These are phyloP conservation scores for Insectozyma bohioensis DNA, from an alignment of 1,139 yeast genomes.

Conservation along the genomic window DNA sequence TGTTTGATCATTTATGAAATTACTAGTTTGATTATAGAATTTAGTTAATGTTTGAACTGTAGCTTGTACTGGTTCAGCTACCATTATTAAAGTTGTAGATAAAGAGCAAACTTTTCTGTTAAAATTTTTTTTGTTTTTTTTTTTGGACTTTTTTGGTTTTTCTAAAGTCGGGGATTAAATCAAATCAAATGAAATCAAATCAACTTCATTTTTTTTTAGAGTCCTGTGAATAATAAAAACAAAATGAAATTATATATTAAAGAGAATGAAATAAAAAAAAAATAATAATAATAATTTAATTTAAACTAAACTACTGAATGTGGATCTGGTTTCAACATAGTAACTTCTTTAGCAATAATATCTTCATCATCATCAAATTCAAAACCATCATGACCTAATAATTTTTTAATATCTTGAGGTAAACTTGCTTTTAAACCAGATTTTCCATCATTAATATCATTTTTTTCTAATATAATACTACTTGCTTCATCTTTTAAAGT, in stretches of 20 bases:
- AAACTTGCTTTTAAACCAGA: conserved; percentile 10
- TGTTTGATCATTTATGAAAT: conserved; percentile 25
- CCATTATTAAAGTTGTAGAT: conserved; percentile 25
- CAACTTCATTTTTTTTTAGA: too few relatives aligned
- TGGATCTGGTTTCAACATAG: conserved; percentile 7
- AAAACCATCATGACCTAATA: conserved; percentile 7
- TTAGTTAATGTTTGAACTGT: conserved; percentile 32
- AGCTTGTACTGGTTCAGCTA: conserved; percentile 48
- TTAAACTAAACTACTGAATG: conserved; percentile 1
- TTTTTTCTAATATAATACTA: conserved; percentile 7
- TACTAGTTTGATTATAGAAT: conserved; percentile 24
- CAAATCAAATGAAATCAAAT: too few relatives aligned
- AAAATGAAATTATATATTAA: too few relatives aligned
- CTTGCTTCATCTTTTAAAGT: conserved; percentile 10
- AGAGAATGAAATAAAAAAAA: too few relatives aligned
- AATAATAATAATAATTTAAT: too few relatives aligned
- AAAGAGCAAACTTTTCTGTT: too few relatives aligned
- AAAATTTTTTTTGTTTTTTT: neutral
- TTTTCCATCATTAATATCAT: neutral
- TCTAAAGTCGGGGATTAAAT: neutral
- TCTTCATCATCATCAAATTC: conserved; percentile 10
- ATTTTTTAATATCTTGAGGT: conserved; percentile 14
- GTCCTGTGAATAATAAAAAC: too few relatives aligned
- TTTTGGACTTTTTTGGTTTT: neutral
- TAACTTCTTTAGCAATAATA: conserved; percentile 11